phyloP scores from a whole-genome alignment of 768 basidiomycete species.

The Lentinula aciculospora region DNA sequence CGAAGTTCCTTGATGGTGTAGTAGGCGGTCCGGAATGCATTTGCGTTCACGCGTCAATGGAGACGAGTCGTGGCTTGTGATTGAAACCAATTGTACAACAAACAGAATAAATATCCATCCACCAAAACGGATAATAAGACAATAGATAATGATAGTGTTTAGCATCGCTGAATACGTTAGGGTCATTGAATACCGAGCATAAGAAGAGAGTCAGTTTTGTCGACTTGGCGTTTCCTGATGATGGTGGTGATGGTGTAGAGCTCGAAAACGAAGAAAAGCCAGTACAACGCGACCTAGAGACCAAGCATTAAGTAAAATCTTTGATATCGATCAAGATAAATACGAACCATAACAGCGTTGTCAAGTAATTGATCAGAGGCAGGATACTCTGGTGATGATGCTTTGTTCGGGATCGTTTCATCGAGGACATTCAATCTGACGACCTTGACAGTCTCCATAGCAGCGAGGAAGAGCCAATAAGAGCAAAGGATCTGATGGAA shows the following conservation, averaged over 20 bases:
- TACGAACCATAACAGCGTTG: slow-evolving; percentile 6
- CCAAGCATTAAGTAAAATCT: neutral
- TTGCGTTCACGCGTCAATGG: neutral
- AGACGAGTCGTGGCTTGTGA: neutral
- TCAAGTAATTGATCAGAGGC: slow-evolving; percentile 6
- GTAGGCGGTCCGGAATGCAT: neutral
- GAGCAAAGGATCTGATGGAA: neutral
- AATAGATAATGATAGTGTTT: no score
- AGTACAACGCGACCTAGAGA: slow-evolving; percentile 1
- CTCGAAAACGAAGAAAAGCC: slow-evolving; percentile 17
- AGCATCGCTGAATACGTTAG: no score
- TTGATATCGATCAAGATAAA: neutral
- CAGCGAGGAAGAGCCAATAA: slow-evolving; percentile 3
- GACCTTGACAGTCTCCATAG: slow-evolving; percentile 2
- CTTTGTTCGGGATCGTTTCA: slow-evolving; percentile 3
- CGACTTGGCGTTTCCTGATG: neutral
- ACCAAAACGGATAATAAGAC: no score
- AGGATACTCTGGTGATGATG: neutral
- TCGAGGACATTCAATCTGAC: slow-evolving; percentile 7
- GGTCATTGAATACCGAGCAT: neutral
- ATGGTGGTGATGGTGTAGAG: neutral
- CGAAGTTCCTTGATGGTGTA: neutral
- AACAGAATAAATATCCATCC: no score
- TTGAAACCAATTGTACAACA: no score
- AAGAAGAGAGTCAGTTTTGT: neutral